Conservation (phyloP, 352 stramenopile genomes). For the Saprolegnia diclina region DNA sequence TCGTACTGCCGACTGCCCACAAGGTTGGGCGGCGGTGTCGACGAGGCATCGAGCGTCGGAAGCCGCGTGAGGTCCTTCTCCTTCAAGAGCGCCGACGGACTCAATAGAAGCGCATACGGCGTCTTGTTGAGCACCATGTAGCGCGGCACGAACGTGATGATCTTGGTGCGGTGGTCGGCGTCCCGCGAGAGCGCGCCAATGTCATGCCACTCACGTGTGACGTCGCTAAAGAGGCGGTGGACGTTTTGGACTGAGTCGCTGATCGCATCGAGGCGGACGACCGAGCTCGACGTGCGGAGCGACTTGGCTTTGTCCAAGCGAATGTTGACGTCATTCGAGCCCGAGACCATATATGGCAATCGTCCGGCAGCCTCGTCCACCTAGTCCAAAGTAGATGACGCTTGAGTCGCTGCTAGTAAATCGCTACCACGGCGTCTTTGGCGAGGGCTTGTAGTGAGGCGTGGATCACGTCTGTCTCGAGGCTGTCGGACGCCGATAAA, state of each 20-base stretch:
- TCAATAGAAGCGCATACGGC: slow-evolving; percentile 44
- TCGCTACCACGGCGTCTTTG: background rate
- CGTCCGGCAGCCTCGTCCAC: background rate
- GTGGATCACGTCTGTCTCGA: slow-evolving; percentile 26
- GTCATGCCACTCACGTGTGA: slow-evolving; percentile 65
- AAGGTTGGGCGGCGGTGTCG: background rate
- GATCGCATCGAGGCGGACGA: slow-evolving; percentile 12
- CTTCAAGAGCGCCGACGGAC: slow-evolving; percentile 15
- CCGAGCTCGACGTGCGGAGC: slow-evolving; percentile 16
- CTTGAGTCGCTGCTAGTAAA: background rate
- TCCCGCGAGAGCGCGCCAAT: slow-evolving; percentile 67
- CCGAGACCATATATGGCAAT: slow-evolving; percentile 22
- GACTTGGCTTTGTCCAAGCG: slow-evolving; percentile 6
- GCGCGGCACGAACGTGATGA: slow-evolving; percentile 74
- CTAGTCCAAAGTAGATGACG: background rate
- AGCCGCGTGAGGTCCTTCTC: slow-evolving; percentile 6
- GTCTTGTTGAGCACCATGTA: slow-evolving; percentile 77
- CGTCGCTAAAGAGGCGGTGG: slow-evolving; percentile 61
- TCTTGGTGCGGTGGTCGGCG: slow-evolving; percentile 56
- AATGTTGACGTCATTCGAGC: slow-evolving; percentile 16
- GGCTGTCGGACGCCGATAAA: slow-evolving; percentile 14
- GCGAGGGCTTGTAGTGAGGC: slow-evolving; percentile 15
- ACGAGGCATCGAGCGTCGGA: background rate
- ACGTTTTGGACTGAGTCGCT: slow-evolving; percentile 25
- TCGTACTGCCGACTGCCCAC: background rate